Percentiles rank a stretch among this genome's conserved stretches.
phyloP scores from a whole-genome alignment of 805 yeast genomes.

The Saccharomycopsis schoenii region DNA sequence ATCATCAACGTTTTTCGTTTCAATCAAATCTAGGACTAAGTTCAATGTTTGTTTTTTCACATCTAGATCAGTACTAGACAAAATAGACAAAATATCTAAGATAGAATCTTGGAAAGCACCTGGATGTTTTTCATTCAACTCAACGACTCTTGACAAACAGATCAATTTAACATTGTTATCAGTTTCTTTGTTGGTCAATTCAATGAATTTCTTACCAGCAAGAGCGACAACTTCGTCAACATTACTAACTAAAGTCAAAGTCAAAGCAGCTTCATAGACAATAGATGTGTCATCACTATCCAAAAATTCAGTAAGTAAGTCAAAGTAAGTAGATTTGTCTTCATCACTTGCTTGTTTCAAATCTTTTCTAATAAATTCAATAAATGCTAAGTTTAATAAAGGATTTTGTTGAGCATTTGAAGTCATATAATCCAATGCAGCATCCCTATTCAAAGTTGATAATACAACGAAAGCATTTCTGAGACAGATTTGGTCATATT shows the following conservation, averaged over 20 bases:
- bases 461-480: conserved; percentile 91
- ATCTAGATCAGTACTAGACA: conserved; percentile 82
- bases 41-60: conserved; percentile 84
- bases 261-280: conserved; percentile 83
- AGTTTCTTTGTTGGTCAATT: conserved; percentile 83
- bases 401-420: conserved; percentile 64
- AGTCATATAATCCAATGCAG: conserved; percentile 64
- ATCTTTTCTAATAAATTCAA: conserved; percentile 85
- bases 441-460: conserved; percentile 71
- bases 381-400: conserved; percentile 75
- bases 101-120: conserved; percentile 78
- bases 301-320: conserved; percentile 61
- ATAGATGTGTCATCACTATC: conserved; percentile 65
- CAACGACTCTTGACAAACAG: conserved; percentile 76
- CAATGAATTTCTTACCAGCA: conserved; percentile 81
- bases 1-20: conserved; percentile 87
- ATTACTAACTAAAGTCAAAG: conserved; percentile 50
- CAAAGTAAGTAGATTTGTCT: conserved; percentile 61
- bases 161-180: conserved; percentile 92
- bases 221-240: conserved; percentile 58
- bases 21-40: conserved; percentile 69
- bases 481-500: conserved; percentile 87
- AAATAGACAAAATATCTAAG: conserved; percentile 75
- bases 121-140: conserved; percentile 61
- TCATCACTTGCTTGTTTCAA: conserved; percentile 47